phyloP scores from a whole-genome alignment of 169 alveolate genomes.

The Plasmodium inui region DNA sequence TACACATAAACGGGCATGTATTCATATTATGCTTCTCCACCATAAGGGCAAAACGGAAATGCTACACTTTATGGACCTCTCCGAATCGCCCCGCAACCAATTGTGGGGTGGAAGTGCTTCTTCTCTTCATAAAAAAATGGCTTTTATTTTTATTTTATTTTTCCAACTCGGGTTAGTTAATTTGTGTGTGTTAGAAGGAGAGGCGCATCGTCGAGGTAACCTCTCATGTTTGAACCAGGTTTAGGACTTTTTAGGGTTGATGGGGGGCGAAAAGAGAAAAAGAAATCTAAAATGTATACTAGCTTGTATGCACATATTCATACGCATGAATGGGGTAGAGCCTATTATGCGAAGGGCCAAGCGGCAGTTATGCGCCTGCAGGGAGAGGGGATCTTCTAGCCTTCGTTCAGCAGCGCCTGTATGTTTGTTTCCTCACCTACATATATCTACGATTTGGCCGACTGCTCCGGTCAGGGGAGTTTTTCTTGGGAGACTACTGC shows the following conservation, averaged over 20 bases:
- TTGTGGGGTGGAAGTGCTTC: background rate
- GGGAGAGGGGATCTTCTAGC: background rate
- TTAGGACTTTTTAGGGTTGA: background rate
- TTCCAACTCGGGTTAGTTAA: background rate
- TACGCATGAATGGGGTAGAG: background rate
- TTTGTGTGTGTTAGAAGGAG: background rate
- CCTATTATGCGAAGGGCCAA: background rate
- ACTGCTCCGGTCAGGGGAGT: background rate
- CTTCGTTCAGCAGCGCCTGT: background rate
- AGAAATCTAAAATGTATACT: background rate
- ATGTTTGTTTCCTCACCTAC: background rate
- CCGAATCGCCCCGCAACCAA: background rate
- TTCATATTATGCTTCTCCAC: background rate
- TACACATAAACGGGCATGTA: background rate
- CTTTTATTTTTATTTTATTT: no score
- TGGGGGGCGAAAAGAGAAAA: background rate
- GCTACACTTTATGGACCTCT: background rate
- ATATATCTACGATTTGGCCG: background rate
- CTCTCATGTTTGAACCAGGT: background rate
- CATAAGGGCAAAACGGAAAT: background rate
- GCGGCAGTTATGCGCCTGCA: background rate
- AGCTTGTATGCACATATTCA: background rate
- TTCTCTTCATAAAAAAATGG: background rate
- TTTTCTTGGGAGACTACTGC: background rate
- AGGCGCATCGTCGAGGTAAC: background rate